A percentile compares a stretch with the other conserved stretches of the same genome.
phyloP scores from a whole-genome alignment of 1,284 basidiomycete genomes.

The Rugosomyces carneus region DNA sequence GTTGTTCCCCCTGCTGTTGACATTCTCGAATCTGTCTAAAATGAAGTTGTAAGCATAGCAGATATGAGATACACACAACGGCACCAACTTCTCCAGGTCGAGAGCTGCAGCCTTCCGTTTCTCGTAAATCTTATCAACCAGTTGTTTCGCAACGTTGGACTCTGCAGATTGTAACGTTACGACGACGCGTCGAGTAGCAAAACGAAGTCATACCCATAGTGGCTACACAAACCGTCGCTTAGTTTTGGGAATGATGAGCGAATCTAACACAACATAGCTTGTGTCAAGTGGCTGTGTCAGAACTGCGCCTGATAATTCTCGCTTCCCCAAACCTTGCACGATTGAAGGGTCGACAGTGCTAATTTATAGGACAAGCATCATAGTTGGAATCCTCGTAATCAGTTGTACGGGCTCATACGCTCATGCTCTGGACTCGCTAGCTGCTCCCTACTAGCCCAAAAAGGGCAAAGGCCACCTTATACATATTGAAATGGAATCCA shows the following conservation, averaged over 20 bases:
- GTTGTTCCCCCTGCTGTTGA: conserved; percentile 72
- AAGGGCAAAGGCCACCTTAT: too few species aligned
- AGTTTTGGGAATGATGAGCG: conserved; percentile 7
- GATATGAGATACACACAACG: background rate
- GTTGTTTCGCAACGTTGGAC: conserved; percentile 61
- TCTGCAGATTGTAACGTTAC: conserved; percentile 32
- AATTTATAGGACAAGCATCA: too few species aligned
- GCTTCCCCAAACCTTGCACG: too few species aligned
- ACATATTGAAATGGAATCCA: too few species aligned
- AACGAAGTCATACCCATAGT: conserved; percentile 14
- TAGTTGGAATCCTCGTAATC: too few species aligned
- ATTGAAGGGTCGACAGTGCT: too few species aligned
- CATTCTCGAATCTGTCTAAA: conserved; percentile 82
- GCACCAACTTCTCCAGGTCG: conserved; percentile 84
- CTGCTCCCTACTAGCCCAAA: too few species aligned
- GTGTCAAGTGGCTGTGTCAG: background rate
- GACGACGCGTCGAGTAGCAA: background rate
- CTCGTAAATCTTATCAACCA: conserved; percentile 89
- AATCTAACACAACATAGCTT: background rate
- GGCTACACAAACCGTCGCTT: background rate
- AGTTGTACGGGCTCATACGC: too few species aligned
- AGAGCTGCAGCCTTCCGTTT: conserved; percentile 94
- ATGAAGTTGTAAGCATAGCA: conserved; percentile 7
- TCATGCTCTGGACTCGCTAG: too few species aligned
- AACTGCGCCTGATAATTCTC: too few species aligned